phyloP scores from a whole-genome alignment of 2,329 filamentous ascomycete species.

The Arthroderma sp. region DNA sequence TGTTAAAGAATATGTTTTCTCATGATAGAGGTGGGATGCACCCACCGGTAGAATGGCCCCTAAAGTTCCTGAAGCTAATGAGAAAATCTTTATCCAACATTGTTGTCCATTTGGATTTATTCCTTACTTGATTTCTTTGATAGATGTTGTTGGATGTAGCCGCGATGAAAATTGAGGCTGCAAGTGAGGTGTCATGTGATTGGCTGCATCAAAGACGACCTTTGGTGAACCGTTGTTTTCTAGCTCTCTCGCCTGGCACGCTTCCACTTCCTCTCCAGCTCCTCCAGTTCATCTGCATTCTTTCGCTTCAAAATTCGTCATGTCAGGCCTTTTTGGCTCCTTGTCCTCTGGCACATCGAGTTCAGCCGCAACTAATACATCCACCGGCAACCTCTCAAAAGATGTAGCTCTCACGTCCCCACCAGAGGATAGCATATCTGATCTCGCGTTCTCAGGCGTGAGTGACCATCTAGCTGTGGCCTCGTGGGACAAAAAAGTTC shows the following conservation, averaged over 20 bases:
- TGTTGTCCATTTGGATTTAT: too few relatives aligned
- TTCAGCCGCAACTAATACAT: conserved; percentile 41
- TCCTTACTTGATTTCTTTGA: too few relatives aligned
- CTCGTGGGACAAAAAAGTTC: conserved; percentile 96
- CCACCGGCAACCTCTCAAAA: conserved; percentile 79
- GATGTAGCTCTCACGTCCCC: conserved; percentile 68
- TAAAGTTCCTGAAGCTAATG: too few relatives aligned
- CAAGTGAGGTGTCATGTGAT: too few relatives aligned
- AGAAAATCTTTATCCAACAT: too few relatives aligned
- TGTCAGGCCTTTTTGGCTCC: conserved; percentile 9
- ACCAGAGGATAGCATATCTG: conserved; percentile 80
- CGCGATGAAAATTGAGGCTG: too few relatives aligned
- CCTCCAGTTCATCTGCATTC: neutral
- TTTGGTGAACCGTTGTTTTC: neutral
- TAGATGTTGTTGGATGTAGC: too few relatives aligned
- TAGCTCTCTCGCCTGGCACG: neutral
- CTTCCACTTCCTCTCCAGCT: neutral
- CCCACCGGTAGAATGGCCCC: too few relatives aligned
- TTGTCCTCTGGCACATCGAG: conserved; percentile 43
- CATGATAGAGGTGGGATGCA: too few relatives aligned
- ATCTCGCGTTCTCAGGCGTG: conserved; percentile 66
- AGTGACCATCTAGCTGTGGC: conserved; percentile 75
- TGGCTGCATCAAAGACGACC: neutral
- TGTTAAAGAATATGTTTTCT: too few relatives aligned
- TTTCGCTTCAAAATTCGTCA: neutral